Percentiles rank a stretch among this genome's conserved stretches.
phyloP scores from a whole-genome alignment of 306 rosid genomes.

The Lupinus albus region DNA sequence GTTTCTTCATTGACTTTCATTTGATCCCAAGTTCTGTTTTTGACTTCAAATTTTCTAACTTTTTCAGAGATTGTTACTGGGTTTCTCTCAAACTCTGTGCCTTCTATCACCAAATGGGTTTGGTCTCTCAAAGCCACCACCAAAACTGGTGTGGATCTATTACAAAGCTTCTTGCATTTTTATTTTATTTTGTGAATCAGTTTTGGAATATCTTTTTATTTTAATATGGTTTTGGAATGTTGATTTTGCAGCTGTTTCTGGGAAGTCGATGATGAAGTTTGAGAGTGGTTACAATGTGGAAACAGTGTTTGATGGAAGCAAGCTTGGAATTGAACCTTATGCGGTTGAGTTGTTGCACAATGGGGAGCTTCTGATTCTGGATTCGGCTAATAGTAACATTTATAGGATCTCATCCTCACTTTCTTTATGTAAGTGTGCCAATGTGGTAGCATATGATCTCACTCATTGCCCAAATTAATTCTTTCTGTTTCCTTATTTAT shows the following conservation, averaged over 20 bases:
- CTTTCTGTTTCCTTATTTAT: neutral
- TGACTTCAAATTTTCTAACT: constrained; percentile 33
- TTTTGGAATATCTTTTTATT: neutral
- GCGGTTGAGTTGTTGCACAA: constrained; percentile 72
- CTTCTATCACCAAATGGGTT: constrained; percentile 68
- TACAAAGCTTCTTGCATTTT: constrained; percentile 23
- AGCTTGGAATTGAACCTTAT: constrained; percentile 93
- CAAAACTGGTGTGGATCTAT: constrained; percentile 71
- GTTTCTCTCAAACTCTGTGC: constrained; percentile 63
- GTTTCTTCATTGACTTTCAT: neutral
- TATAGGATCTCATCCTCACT: constrained; percentile 81
- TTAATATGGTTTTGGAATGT: constrained; percentile 40
- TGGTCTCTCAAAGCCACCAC: constrained; percentile 79
- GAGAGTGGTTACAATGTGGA: constrained; percentile 88
- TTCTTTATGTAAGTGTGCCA: constrained; percentile 71
- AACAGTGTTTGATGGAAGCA: constrained; percentile 96
- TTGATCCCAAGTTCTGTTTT: constrained; percentile 26
- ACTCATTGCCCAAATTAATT: constrained; percentile 28
- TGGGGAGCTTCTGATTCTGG: constrained; percentile 87
- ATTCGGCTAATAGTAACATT: constrained; percentile 78
- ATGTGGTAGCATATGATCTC: constrained; percentile 33
- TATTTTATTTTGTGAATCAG: too few relatives aligned
- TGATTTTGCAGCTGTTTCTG: constrained; percentile 59
- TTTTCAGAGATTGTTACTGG: constrained; percentile 71
- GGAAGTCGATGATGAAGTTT: constrained; percentile 78